Evolutionary conservation across 495 filamentous ascomycete species (phyloP), one percentile per base, ranked within the genome.

Genomic region (Poronia punctata): DNA sequence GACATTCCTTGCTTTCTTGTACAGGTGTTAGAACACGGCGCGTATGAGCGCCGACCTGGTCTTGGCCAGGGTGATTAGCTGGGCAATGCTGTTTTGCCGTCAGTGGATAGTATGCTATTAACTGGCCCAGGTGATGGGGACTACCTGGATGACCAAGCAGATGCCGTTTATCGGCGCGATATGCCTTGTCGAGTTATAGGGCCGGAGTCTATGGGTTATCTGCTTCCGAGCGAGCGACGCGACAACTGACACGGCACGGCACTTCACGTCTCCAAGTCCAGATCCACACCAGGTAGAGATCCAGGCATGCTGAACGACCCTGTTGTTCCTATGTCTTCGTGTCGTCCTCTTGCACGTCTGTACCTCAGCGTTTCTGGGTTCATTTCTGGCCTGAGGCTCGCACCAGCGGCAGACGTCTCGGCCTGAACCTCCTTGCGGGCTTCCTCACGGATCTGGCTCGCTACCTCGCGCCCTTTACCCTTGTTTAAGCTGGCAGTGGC

Each of bases 401-500:
- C 5, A 5, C 30, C 36, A 7, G 29, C 39, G 7, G 51, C 40
- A 7, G 51, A 58, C 9, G 58, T 46, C 48, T 74, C 71, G 9
- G 65, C 58, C 26, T 67, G 63, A 11, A 64, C 44, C 23, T 74
- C 70, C 27, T 60, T 67, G 11, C 64, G 53, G 1, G 69, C 65
- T 26, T 73, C 71, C 17, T 70, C 67, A 12, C 62, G 57, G 20
- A 70, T 30, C 32, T 69, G 67, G 20, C 59, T 65, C n/a, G 60
- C 59, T 3, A 70, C 56, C 24, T 76, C 72, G 22, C 63, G 66
- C 11, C 71, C 74, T 50, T 65, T 69, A 9, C 59, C 59, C 49
- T 68, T 70, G 38, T 65, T 60, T 15, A 66, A 57, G 24, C 59
- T 64, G 18, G 35, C 16, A 11, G 43, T 30, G 0, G 50, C 42